These are phyloP conservation scores for Fusarium sp. DNA, from an alignment of 2,329 filamentous ascomycete species.

Conservation along the genomic window DNA sequence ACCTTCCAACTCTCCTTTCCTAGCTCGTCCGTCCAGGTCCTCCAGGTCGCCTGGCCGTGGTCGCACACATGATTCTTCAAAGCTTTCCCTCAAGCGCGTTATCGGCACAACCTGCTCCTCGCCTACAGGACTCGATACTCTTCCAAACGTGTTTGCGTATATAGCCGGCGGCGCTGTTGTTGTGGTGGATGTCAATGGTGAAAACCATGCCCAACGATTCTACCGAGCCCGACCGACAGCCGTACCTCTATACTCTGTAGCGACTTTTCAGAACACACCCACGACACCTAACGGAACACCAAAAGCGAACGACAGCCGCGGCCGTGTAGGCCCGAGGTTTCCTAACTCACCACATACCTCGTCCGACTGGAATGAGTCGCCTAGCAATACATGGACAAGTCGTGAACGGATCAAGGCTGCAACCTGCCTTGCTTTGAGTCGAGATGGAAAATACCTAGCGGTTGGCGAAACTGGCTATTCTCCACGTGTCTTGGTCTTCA, in stretches of 20 bases:
- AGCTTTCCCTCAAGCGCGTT: constrained; percentile 82
- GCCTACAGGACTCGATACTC: constrained; percentile 86
- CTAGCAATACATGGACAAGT: constrained; percentile 84
- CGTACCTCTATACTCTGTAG: constrained; percentile 71
- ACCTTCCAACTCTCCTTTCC: constrained; percentile 80
- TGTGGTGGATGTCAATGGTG: constrained; percentile 80
- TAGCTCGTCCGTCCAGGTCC: constrained; percentile 70
- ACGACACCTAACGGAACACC: constrained; percentile 66
- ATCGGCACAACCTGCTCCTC: constrained; percentile 91
- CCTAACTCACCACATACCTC: constrained; percentile 63
- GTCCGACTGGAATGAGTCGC: constrained; percentile 71
- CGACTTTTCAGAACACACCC: constrained; percentile 64
- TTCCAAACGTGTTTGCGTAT: constrained; percentile 85
- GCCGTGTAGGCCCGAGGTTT: constrained; percentile 61
- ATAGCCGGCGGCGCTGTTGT: constrained; percentile 95
- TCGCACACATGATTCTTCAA: constrained; percentile 65
- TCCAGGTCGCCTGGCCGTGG: constrained; percentile 72
- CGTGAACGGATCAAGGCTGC: constrained; percentile 94
- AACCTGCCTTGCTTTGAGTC: constrained; percentile 89
- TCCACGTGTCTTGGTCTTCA: constrained; percentile 91
- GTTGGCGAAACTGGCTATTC: constrained; percentile 97
- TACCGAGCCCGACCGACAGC: constrained; percentile 87
- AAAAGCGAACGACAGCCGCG: constrained; percentile 74
- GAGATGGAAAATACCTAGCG: constrained; percentile 87
- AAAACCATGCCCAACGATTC: constrained; percentile 82